phyloP scores from a whole-genome alignment of 1,139 yeast genomes.

The Geotrichum histeridarum region DNA sequence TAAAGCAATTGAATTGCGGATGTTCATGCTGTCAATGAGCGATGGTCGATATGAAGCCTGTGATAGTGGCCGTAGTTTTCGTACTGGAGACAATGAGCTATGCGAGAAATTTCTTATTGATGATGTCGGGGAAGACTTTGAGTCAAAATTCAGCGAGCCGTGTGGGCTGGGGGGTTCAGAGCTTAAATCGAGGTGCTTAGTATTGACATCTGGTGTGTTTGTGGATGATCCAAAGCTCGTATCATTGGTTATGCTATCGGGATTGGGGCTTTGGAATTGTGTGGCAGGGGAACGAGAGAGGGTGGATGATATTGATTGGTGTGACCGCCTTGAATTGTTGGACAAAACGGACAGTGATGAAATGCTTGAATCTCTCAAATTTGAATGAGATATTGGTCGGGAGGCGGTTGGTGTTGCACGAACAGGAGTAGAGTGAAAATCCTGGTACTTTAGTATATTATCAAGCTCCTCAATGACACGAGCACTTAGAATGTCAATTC shows the following conservation, averaged over 20 bases:
- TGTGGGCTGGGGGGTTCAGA: too few relatives aligned
- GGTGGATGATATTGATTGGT: background rate
- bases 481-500: slow-evolving; percentile 72
- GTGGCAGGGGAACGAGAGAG: slow-evolving; percentile 2
- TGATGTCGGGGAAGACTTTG: background rate
- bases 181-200: too few relatives aligned
- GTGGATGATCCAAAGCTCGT: slow-evolving; percentile 7
- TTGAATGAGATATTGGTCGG: too few relatives aligned
- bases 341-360: too few relatives aligned
- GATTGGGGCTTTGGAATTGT: slow-evolving; percentile 2
- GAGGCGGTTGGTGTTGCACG: too few relatives aligned
- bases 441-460: slow-evolving; percentile 24
- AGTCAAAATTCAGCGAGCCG: background rate
- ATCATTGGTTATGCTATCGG: slow-evolving; percentile 6
- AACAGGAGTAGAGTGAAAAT: background rate
- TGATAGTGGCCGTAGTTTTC: background rate
- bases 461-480: slow-evolving; percentile 71
- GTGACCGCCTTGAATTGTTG: background rate
- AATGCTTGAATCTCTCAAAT: background rate
- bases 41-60: slow-evolving; percentile 6
- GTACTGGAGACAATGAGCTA: background rate
- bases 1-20: background rate
- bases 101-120: background rate
- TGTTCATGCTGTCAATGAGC: slow-evolving; percentile 14
- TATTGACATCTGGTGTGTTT: background rate